Evolutionary conservation across 179 eudicot genomes (phyloP).

Genomic region (Heliamphora pulchella): DNA sequence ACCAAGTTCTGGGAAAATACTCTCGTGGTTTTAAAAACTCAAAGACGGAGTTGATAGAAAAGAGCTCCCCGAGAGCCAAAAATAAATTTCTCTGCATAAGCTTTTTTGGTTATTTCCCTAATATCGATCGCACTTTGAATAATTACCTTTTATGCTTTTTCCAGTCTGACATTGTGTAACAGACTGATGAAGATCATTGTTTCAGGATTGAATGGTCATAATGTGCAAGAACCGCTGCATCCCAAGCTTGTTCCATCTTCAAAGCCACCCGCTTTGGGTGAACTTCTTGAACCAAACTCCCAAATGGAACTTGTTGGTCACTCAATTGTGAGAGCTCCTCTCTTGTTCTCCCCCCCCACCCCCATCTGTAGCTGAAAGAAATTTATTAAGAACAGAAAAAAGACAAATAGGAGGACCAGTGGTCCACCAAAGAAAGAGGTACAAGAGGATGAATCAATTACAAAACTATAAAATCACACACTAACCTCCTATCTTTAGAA

Average conservation of each 20-base stretch:
- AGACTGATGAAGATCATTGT: slow-evolving; percentile 14
- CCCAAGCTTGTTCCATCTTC: slow-evolving; percentile 41
- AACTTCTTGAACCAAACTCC: slow-evolving; percentile 45
- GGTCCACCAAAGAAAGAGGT: too few relatives aligned
- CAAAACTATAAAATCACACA: too few relatives aligned
- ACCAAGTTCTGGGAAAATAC: too few relatives aligned
- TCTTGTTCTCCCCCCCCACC: neutral
- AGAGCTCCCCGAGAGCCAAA: neutral
- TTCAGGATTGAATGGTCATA: slow-evolving; percentile 44
- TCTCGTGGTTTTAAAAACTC: neutral
- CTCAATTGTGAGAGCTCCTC: slow-evolving; percentile 46
- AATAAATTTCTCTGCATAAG: neutral
- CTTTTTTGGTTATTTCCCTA: neutral
- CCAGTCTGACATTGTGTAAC: neutral
- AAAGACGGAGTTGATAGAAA: neutral
- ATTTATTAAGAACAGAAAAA: too few relatives aligned
- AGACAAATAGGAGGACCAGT: too few relatives aligned
- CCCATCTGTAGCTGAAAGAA: too few relatives aligned
- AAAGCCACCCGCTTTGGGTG: slow-evolving; percentile 31
- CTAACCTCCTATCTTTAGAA: too few relatives aligned
- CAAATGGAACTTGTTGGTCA: slow-evolving; percentile 78
- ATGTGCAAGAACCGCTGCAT: slow-evolving; percentile 41
- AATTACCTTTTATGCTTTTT: slow-evolving; percentile 7
- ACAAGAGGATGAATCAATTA: too few relatives aligned
- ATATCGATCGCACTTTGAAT: neutral